These are phyloP conservation scores for rapeseed (Brassica napus) DNA, from an alignment of 345 rosid genomes.

Conservation along the genomic window Da-Ae NC_063440.1:20236501-20237000, in stretches of 20 bases:
- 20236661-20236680: too few relatives aligned
- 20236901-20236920: not conserved
- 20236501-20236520: not conserved
- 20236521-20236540: slow-evolving; percentile 24
- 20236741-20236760: too few relatives aligned
- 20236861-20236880: too few relatives aligned
- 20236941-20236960: not conserved
- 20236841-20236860: too few relatives aligned
- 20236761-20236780: not conserved
- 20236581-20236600: not conserved
- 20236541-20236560: not conserved
- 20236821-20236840: not conserved
- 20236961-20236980: not conserved
- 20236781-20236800: not conserved
- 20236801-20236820: not conserved
- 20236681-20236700: too few relatives aligned
- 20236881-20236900: too few relatives aligned
- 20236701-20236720: too few relatives aligned
- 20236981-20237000: not conserved
- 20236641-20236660: too few relatives aligned
- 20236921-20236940: not conserved
- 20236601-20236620: not conserved
- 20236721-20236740: too few relatives aligned
- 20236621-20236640: too few relatives aligned
- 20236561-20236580: not conserved